Conservation (phyloP, 2,329 filamentous ascomycete genomes). For the Diaporthe sp. region DNA sequence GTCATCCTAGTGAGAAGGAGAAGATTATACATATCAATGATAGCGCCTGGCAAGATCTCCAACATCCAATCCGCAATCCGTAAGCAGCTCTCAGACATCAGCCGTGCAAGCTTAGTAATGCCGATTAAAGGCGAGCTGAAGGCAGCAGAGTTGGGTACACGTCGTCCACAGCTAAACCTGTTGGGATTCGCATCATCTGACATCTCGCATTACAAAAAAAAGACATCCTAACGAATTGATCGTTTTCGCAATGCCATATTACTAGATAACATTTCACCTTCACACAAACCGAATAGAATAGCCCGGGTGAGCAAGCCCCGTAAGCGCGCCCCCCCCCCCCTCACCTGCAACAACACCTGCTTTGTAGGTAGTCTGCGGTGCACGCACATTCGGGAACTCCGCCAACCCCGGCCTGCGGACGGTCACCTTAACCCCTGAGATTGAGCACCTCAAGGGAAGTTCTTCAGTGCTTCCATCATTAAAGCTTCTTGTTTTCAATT, state of each 20-base stretch:
- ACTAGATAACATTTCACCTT: neutral
- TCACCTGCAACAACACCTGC: too few species aligned
- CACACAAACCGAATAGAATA: too few species aligned
- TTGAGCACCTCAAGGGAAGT: neutral
- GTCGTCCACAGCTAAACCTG: neutral
- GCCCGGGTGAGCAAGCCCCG: too few species aligned
- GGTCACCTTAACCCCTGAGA: conserved; percentile 2
- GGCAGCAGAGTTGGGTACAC: neutral
- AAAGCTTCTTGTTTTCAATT: neutral
- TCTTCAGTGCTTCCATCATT: neutral
- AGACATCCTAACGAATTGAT: neutral
- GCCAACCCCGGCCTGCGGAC: neutral
- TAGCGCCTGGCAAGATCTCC: neutral
- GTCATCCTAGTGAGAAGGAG: neutral
- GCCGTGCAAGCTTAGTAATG: conserved; percentile 6
- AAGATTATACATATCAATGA: neutral
- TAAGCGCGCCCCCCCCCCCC: too few species aligned
- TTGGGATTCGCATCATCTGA: neutral
- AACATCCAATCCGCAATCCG: neutral
- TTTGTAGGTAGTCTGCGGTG: too few species aligned
- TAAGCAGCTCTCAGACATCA: neutral
- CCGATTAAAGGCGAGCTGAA: neutral
- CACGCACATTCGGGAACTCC: neutral
- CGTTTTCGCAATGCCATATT: conserved; percentile 1
- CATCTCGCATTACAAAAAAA: neutral